phyloP scores from a whole-genome alignment of 768 basidiomycete species.

The Boletus reticuloceps region DNA sequence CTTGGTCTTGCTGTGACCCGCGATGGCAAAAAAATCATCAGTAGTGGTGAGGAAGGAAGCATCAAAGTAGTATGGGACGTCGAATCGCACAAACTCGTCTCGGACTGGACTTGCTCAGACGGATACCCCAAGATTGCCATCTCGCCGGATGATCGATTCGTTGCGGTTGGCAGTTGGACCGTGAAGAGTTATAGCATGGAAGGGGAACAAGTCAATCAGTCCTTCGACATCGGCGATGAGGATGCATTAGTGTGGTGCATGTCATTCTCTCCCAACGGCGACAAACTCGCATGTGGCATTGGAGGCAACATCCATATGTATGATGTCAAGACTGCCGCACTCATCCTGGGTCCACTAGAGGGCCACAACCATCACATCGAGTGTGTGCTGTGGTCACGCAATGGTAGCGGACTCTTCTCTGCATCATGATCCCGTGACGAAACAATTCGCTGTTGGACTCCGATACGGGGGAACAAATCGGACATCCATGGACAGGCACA shows the following conservation, averaged over 20 bases:
- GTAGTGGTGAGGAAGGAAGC: neutral
- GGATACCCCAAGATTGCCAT: neutral
- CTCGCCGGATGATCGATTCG: neutral
- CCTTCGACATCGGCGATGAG: neutral
- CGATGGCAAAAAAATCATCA: neutral
- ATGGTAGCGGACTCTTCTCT: too few species aligned
- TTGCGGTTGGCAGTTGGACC: neutral
- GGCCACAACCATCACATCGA: too few species aligned
- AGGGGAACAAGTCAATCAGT: neutral
- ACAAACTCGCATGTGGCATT: neutral
- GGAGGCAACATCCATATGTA: too few species aligned
- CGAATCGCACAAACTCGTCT: neutral
- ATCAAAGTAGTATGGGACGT: neutral
- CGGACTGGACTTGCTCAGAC: neutral
- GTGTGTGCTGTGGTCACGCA: too few species aligned
- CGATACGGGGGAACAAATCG: too few species aligned
- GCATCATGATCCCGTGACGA: too few species aligned
- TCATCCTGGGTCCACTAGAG: too few species aligned
- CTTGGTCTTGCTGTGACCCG: neutral
- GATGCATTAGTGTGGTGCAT: neutral
- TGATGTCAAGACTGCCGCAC: too few species aligned
- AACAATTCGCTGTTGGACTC: too few species aligned
- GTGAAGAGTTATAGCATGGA: neutral
- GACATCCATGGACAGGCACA: too few species aligned
- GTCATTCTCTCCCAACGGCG: neutral